Evolutionary conservation across 345 rosid genomes (phyloP), one percentile per base, ranked within the genome.

Genomic region (Citrus reticulata): DNA sequence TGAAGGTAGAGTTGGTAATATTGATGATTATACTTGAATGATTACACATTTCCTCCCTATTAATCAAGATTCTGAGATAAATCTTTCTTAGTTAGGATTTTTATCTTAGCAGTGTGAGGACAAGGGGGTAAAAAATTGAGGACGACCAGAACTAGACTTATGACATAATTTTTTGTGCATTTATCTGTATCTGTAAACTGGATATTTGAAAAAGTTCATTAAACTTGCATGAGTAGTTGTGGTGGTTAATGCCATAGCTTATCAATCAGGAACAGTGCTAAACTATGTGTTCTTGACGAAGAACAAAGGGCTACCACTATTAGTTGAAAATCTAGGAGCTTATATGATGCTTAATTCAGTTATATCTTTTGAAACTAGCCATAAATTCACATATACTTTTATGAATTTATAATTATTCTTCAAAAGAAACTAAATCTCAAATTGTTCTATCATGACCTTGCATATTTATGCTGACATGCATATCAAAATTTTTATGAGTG

Each of bases 1-100:
- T 96, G 81, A 93, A 91, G 85, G 78, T 80, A 79, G 90, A 89
- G 76, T 78, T 92, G 95, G 99, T 93, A 88, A 89, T 91, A 82
- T 79, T 59, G 64, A 68, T 55, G 42, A 11, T 77, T 22, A 35
- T 77, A 49, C 51, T 42, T 72, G 76, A 59, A 46, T 11, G 51
- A 46, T 46, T 51, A 51, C 29, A 67, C 42, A 66, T 68, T 22
- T 37, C n/a, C 34, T 63, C 3, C 14, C 25, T 8, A 6, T 34
- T 71, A 25, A 13, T 70, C 20, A 20, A 64, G 49, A 61, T 61
- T 80, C 34, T 61, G 20, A 35, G 66, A 64, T 14, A 49, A 76
- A 34, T 65, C 24, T 76, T 9, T 54, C 9, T 14, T 49, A 6
- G 35, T 22, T 9, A 66, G 37, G 27, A 64, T 74, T 46, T 61